These are phyloP conservation scores for Arachis monticola DNA, from an alignment of 331 rosid genomes.

Conservation along the genomic window DNA sequence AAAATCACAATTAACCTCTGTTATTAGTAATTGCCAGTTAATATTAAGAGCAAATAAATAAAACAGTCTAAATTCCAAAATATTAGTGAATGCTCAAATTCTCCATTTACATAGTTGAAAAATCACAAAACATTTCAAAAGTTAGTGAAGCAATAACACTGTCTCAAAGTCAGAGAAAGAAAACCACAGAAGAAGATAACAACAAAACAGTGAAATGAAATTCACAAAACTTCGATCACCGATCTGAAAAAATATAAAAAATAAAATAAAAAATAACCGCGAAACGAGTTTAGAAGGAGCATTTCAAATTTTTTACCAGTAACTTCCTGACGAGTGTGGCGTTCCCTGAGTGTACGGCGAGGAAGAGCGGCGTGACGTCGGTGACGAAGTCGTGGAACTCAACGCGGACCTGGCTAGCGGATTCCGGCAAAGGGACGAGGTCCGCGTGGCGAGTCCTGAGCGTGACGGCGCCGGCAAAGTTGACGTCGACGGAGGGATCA, in stretches of 20 bases:
- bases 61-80: constrained; percentile 31
- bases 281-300: constrained; percentile 8
- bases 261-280: no score
- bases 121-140: neutral
- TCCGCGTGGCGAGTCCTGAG: constrained; percentile 62
- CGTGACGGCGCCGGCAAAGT: constrained; percentile 75
- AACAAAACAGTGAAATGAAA: constrained; percentile 49
- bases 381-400: constrained; percentile 72
- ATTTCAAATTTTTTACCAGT: constrained; percentile 60
- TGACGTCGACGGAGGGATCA: constrained; percentile 84
- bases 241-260: constrained; percentile 29
- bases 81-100: neutral
- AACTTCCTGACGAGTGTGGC: constrained; percentile 63
- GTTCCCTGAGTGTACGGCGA: constrained; percentile 85
- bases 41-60: neutral
- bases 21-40: neutral
- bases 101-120: no score
- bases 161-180: neutral
- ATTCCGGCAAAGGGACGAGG: constrained; percentile 56
- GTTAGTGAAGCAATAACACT: neutral
- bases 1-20: constrained; percentile 1
- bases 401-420: constrained; percentile 62
- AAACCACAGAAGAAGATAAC: constrained; percentile 11
- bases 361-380: constrained; percentile 86
- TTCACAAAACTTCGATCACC: constrained; percentile 28